phyloP scores from a whole-genome alignment of 495 filamentous ascomycete genomes.

The Astrothelium macrocarpum region DNA sequence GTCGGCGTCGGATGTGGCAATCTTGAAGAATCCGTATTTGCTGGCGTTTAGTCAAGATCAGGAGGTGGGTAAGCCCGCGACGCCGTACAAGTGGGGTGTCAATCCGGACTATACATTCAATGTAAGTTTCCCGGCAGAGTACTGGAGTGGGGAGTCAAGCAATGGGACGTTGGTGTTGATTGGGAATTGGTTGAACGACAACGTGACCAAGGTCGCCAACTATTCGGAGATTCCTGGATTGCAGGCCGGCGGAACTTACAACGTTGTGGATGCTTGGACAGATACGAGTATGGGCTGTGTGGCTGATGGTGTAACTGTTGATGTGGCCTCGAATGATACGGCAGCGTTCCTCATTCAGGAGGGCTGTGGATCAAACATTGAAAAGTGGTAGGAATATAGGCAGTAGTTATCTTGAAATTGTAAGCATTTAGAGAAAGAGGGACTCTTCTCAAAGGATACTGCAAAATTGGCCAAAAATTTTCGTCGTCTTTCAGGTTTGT shows the following conservation, averaged over 20 bases:
- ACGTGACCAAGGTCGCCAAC: constrained; percentile 34
- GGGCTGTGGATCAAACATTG: constrained; percentile 18
- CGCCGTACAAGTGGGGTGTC: constrained; percentile 57
- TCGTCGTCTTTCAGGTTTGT: no score
- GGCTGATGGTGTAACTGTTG: constrained; percentile 27
- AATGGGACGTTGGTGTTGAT: constrained; percentile 45
- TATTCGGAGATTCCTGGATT: constrained; percentile 49
- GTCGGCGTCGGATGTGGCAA: constrained; percentile 35
- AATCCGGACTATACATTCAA: constrained; percentile 56
- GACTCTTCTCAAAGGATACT: no score
- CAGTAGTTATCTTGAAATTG: not conserved
- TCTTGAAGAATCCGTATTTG: constrained; percentile 50
- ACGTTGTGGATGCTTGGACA: constrained; percentile 47
- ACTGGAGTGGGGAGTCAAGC: constrained; percentile 46
- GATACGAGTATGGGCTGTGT: constrained; percentile 42
- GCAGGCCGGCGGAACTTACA: constrained; percentile 33
- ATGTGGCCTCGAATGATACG: constrained; percentile 42
- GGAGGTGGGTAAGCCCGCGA: constrained; percentile 41
- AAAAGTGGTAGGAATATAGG: not conserved
- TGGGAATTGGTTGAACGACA: constrained; percentile 39
- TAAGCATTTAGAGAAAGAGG: not conserved
- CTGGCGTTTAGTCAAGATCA: constrained; percentile 56
- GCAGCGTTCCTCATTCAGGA: constrained; percentile 37
- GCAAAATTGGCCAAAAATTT: no score
- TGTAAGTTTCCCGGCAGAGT: constrained; percentile 48